A percentile compares a stretch with the other conserved stretches of the same genome.
These are phyloP conservation scores for Nakaseomyces uthaithaninus DNA, from an alignment of 1,139 yeast genomes.

Conservation along the genomic window DNA sequence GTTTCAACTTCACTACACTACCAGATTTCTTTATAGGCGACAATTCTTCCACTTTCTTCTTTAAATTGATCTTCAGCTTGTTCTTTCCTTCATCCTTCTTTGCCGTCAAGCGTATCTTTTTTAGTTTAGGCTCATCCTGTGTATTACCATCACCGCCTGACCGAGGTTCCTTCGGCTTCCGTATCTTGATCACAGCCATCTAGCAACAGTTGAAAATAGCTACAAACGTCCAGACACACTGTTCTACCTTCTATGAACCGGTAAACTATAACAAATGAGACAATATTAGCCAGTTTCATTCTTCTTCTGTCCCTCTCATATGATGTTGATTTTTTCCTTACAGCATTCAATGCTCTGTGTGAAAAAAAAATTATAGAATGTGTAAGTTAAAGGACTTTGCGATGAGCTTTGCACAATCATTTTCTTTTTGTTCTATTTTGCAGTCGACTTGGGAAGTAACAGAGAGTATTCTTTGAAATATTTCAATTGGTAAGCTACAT, in stretches of 20 bases:
- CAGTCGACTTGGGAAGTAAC: too few species aligned
- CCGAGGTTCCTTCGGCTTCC: conserved; percentile 25
- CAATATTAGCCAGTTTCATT: too few species aligned
- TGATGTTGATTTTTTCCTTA: neutral
- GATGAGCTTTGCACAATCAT: neutral
- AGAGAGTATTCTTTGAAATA: too few species aligned
- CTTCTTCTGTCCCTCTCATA: too few species aligned
- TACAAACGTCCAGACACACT: neutral
- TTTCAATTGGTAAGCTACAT: too few species aligned
- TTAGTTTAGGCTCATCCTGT: conserved; percentile 19
- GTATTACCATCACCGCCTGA: conserved; percentile 10
- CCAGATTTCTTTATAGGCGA: conserved; percentile 7
- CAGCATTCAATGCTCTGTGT: neutral
- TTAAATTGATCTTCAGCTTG: conserved; percentile 31
- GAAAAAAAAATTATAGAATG: neutral
- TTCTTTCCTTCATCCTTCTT: conserved; percentile 8
- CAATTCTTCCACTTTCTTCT: conserved; percentile 17
- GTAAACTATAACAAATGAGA: too few species aligned
- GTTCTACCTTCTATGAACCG: too few species aligned
- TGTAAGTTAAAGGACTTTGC: conserved; percentile 8
- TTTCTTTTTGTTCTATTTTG: neutral
- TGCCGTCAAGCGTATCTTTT: conserved; percentile 25
- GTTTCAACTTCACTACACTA: conserved; percentile 23
- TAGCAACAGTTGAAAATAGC: neutral
- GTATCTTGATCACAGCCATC: conserved; percentile 29